These are phyloP conservation scores for Hypoxylon sp. DNA, from an alignment of 2,329 filamentous ascomycete species.

Conservation along the genomic window DNA sequence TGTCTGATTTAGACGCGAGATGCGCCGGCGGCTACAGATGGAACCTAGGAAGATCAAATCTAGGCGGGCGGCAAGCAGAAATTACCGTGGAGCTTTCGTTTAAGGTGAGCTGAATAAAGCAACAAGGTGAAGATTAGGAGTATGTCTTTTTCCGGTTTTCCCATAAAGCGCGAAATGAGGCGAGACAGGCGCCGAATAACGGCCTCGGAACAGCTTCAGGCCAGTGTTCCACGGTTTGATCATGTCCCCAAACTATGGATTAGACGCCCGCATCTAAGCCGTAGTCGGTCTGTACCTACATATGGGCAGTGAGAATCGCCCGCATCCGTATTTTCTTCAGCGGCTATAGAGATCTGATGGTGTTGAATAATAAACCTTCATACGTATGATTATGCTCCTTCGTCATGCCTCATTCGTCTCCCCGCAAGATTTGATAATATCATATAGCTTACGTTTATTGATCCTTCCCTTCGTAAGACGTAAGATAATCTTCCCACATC, in stretches of 20 bases:
- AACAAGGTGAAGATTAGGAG: constrained; percentile 16
- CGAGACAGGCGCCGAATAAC: constrained; percentile 37
- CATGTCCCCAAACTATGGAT: background rate
- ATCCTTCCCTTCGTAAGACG: constrained; percentile 5
- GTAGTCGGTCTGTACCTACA: constrained; percentile 1
- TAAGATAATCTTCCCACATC: constrained; percentile 7
- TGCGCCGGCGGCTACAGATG: constrained; percentile 23
- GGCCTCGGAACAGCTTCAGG: constrained; percentile 25
- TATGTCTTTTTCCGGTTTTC: constrained; percentile 17
- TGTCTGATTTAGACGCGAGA: constrained; percentile 33
- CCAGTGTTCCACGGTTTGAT: constrained; percentile 17
- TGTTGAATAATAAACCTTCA: constrained; percentile 24
- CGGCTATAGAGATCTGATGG: constrained; percentile 38
- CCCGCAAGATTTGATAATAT: constrained; percentile 7
- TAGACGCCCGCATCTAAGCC: constrained; percentile 22
- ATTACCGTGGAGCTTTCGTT: constrained; percentile 23
- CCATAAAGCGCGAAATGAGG: constrained; percentile 20
- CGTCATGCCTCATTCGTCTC: constrained; percentile 28
- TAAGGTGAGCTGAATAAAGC: constrained; percentile 33
- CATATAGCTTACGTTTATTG: background rate
- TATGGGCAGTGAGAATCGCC: background rate
- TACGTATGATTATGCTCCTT: constrained; percentile 46
- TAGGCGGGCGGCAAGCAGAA: constrained; percentile 18
- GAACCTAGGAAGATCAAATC: constrained; percentile 29
- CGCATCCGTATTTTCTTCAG: constrained; percentile 26